A percentile compares a stretch with the other conserved stretches of the same genome.
Conservation (phyloP, 1,139 yeast species). For the Pichia sp. region DNA sequence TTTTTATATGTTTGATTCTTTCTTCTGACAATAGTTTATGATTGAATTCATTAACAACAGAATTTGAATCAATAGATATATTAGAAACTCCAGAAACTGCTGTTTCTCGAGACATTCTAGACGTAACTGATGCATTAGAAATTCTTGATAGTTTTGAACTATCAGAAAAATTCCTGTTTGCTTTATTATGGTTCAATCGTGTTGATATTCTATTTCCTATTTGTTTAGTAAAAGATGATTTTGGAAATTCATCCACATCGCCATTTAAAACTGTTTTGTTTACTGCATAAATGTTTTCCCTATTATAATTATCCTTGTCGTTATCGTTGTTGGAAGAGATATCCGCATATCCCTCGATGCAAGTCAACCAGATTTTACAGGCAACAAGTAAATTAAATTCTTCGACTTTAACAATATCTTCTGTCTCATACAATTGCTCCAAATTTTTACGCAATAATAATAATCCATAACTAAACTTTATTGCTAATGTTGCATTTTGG, state of each 20-base stretch:
- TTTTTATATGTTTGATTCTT: conserved; percentile 24
- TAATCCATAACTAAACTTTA: conserved; percentile 47
- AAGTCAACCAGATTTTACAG: conserved; percentile 28
- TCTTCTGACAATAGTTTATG: conserved; percentile 21
- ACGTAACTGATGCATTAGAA: conserved; percentile 3
- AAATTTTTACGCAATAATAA: conserved; percentile 42
- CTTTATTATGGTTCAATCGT: not conserved
- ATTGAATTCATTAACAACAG: conserved; percentile 17
- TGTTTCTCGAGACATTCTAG: conserved; percentile 2
- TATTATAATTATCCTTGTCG: no score
- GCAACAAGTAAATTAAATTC: conserved; percentile 29
- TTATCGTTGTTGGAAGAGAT: no score
- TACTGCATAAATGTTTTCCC: no score
- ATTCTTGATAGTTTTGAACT: conserved; percentile 1
- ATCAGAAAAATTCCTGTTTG: not conserved
- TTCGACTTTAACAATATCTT: conserved; percentile 25
- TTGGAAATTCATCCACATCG: no score
- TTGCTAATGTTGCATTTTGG: conserved; percentile 36
- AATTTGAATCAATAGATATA: conserved; percentile 5
- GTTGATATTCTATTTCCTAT: not conserved
- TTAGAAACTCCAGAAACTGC: conserved; percentile 5
- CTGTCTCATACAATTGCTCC: conserved; percentile 41
- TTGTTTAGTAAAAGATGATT: no score
- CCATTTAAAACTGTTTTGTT: no score
- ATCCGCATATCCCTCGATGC: conserved; percentile 21